Conservation (phyloP, 306 rosid genomes). For the Ammopiptanthus mongolicus region DNA sequence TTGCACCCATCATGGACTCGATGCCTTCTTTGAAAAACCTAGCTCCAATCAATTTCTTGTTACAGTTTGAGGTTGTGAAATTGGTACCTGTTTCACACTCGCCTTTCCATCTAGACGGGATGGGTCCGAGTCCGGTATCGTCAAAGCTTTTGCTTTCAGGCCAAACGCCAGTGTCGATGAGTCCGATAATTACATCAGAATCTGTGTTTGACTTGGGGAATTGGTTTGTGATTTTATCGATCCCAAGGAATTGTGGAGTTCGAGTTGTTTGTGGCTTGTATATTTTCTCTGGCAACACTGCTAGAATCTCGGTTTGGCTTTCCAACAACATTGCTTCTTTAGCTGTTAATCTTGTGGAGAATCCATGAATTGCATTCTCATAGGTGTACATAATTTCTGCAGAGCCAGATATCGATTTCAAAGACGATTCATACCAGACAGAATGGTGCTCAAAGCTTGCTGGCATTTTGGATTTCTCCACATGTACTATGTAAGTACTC, state of each 20-base stretch:
- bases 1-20: conserved; percentile 34
- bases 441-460: conserved; percentile 45
- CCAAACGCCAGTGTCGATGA: conserved; percentile 78
- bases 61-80: conserved; percentile 55
- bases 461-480: conserved; percentile 67
- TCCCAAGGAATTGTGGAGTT: conserved; percentile 70
- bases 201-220: conserved; percentile 22
- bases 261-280: conserved; percentile 81
- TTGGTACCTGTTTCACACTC: conserved; percentile 55
- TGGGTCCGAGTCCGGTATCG: conserved; percentile 58
- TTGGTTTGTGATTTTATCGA: conserved; percentile 26
- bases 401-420: conserved; percentile 43
- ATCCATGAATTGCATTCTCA: conserved; percentile 64
- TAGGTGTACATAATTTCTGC: conserved; percentile 72
- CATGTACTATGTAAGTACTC: conserved; percentile 62
- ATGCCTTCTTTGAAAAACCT: conserved; percentile 52
- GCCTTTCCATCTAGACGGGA: conserved; percentile 71
- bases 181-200: conserved; percentile 48
- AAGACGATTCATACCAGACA: conserved; percentile 64
- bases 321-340: conserved; percentile 46
- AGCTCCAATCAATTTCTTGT: conserved; percentile 71
- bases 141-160: conserved; percentile 88
- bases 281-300: conserved; percentile 42
- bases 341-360: conserved; percentile 50
- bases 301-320: conserved; percentile 44